A percentile compares a stretch with the other conserved stretches of the same genome.
phyloP scores from a whole-genome alignment of 2,329 filamentous ascomycete genomes.

The Phialocephala sp. region DNA sequence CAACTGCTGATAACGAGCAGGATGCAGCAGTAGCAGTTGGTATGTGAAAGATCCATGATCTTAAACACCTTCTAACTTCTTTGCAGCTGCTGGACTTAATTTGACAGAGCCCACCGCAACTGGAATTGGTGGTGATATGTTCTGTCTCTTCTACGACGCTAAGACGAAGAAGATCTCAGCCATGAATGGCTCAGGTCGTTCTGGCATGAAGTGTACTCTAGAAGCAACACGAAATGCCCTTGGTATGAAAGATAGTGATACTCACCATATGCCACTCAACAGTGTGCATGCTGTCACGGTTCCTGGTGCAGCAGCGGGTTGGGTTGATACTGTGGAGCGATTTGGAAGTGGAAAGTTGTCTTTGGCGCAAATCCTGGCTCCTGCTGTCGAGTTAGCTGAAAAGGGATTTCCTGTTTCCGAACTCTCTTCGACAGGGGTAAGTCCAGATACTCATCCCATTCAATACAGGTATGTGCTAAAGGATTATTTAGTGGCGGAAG shows the following conservation, averaged over 20 bases:
- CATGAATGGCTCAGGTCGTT: constrained; percentile 91
- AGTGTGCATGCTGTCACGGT: constrained; percentile 85
- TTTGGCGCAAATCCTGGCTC: constrained; percentile 77
- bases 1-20: constrained; percentile 50
- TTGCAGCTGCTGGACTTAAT: constrained; percentile 82
- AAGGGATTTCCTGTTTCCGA: constrained; percentile 90
- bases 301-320: constrained; percentile 89
- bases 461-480: constrained; percentile 15
- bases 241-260: constrained; percentile 62
- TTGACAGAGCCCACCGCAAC: constrained; percentile 92
- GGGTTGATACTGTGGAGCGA: constrained; percentile 85
- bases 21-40: constrained; percentile 95
- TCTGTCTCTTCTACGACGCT: constrained; percentile 90
- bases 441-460: neutral
- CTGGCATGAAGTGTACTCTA: constrained; percentile 71
- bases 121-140: constrained; percentile 97
- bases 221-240: constrained; percentile 74
- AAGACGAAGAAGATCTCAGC: constrained; percentile 81
- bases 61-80: constrained; percentile 11
- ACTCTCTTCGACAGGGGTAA: constrained; percentile 49
- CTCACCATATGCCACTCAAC: constrained; percentile 69
- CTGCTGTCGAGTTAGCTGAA: constrained; percentile 86
- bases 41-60: constrained; percentile 47
- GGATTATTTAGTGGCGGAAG: constrained; percentile 67
- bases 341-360: constrained; percentile 88